A percentile compares a stretch with the other conserved stretches of the same genome.
These are phyloP conservation scores for Lactarius quietus DNA, from an alignment of 768 basidiomycete species.

Conservation along the genomic window DNA sequence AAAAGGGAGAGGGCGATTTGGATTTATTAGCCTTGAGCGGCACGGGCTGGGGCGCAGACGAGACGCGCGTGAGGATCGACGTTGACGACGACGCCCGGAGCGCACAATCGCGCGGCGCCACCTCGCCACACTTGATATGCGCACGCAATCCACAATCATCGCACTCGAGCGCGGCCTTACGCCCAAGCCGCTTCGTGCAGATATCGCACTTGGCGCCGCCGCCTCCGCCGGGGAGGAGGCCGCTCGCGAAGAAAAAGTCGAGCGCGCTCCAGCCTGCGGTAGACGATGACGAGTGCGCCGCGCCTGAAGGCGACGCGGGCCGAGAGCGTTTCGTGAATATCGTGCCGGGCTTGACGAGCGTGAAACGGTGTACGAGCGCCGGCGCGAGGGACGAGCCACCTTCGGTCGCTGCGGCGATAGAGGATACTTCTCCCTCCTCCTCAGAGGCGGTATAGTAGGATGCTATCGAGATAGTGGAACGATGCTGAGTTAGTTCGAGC, in stretches of 20 bases:
- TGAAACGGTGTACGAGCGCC: slow-evolving; percentile 78
- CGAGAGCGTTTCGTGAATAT: slow-evolving; percentile 39
- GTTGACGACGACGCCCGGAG: slow-evolving; percentile 41
- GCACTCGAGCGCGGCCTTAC: slow-evolving; percentile 83
- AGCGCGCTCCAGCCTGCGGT: slow-evolving; percentile 61
- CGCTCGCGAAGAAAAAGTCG: slow-evolving; percentile 74
- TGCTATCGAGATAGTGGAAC: slow-evolving; percentile 28
- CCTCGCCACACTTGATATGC: slow-evolving; percentile 85
- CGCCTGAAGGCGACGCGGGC: slow-evolving; percentile 31
- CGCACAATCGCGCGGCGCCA: slow-evolving; percentile 77
- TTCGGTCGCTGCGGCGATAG: slow-evolving; percentile 66
- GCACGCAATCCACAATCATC: slow-evolving; percentile 86
- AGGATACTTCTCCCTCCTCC: slow-evolving; percentile 36
- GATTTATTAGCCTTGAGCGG: slow-evolving; percentile 6
- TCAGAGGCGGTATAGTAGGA: slow-evolving; percentile 67
- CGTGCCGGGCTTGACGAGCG: slow-evolving; percentile 74
- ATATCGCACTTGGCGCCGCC: slow-evolving; percentile 73
- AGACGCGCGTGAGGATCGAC: not conserved
- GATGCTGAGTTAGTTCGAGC: not conserved
- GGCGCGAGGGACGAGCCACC: slow-evolving; percentile 58
- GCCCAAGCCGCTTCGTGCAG: slow-evolving; percentile 77
- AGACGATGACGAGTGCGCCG: not conserved
- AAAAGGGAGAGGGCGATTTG: slow-evolving; percentile 17
- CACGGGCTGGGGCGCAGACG: slow-evolving; percentile 1
- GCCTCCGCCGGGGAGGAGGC: slow-evolving; percentile 38